A percentile compares a stretch with the other conserved stretches of the same genome.
These are phyloP conservation scores for Fraxinus anomala DNA, from an alignment of 257 asterid species.

Conservation along the genomic window DNA sequence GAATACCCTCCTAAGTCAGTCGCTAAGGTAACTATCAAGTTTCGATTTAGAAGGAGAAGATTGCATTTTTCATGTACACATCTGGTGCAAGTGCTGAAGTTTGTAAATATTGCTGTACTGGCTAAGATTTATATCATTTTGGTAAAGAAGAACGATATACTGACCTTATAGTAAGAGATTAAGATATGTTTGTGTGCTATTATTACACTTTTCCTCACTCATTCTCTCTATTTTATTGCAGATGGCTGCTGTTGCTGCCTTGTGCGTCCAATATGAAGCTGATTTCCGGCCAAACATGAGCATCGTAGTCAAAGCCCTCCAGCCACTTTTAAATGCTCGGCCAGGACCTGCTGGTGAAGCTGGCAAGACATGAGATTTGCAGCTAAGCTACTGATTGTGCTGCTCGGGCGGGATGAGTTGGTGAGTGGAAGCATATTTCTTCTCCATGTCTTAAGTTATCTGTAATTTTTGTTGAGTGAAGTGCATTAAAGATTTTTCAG, in stretches of 20 bases:
- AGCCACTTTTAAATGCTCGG: slow-evolving; percentile 54
- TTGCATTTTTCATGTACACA: no score
- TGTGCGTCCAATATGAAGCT: slow-evolving; percentile 61
- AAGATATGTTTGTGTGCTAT: neutral
- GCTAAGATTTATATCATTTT: neutral
- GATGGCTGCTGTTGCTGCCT: slow-evolving; percentile 66
- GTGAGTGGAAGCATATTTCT: neutral
- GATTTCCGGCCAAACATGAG: slow-evolving; percentile 65
- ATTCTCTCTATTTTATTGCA: slow-evolving; percentile 23
- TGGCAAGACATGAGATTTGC: slow-evolving; percentile 29
- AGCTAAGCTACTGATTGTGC: neutral
- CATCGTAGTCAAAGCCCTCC: slow-evolving; percentile 61
- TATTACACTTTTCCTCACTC: neutral
- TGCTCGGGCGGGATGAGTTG: neutral
- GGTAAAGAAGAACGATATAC: neutral
- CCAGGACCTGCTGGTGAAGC: slow-evolving; percentile 48
- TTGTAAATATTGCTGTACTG: no score
- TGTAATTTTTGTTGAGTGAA: neutral
- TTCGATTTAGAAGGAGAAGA: neutral
- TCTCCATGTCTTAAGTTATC: neutral
- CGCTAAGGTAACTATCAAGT: slow-evolving; percentile 56
- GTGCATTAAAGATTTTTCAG: neutral
- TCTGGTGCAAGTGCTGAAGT: no score
- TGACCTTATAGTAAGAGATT: neutral
- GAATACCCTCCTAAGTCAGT: slow-evolving; percentile 86